Evolutionary conservation across 2,329 filamentous ascomycete genomes (phyloP).

Genomic region (Blastomyces gilchristii): DNA sequence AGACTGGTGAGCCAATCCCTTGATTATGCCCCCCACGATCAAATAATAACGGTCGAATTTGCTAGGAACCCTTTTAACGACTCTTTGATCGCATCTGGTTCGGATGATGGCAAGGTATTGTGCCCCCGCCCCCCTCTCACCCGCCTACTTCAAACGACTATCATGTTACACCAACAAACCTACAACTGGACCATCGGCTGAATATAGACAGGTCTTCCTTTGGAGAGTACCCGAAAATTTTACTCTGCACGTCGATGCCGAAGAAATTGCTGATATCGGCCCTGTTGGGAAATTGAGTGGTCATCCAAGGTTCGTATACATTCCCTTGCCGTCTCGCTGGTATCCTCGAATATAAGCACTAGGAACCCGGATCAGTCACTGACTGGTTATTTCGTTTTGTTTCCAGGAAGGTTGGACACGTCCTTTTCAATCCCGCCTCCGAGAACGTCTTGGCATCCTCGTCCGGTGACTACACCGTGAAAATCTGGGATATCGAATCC

Average conservation of each 20-base stretch:
- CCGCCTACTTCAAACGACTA: not conserved
- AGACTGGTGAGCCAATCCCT: slow-evolving; percentile 61
- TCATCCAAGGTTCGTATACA: slow-evolving; percentile 60
- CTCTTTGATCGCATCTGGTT: slow-evolving; percentile 79
- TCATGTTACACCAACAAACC: not conserved
- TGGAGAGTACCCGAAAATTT: slow-evolving; percentile 91
- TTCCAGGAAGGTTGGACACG: slow-evolving; percentile 85
- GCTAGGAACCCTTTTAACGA: slow-evolving; percentile 92
- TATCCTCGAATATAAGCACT: too few relatives aligned
- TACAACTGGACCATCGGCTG: slow-evolving; percentile 9
- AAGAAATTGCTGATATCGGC: slow-evolving; percentile 70
- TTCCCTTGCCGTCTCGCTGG: too few relatives aligned
- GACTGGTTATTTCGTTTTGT: not conserved
- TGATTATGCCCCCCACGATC: not conserved
- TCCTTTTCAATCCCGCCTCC: slow-evolving; percentile 93
- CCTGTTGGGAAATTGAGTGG: slow-evolving; percentile 74
- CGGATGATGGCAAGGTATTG: slow-evolving; percentile 77
- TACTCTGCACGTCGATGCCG: slow-evolving; percentile 70
- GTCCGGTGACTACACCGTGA: slow-evolving; percentile 88
- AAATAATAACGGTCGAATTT: slow-evolving; percentile 13
- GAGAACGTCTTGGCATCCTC: slow-evolving; percentile 92
- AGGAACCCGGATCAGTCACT: not conserved
- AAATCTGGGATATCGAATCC: slow-evolving; percentile 86
- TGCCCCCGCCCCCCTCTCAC: not conserved
- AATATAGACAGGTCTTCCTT: slow-evolving; percentile 57